phyloP scores from a whole-genome alignment of 148 eudicot genomes.

The Camellia sinensis region DNA sequence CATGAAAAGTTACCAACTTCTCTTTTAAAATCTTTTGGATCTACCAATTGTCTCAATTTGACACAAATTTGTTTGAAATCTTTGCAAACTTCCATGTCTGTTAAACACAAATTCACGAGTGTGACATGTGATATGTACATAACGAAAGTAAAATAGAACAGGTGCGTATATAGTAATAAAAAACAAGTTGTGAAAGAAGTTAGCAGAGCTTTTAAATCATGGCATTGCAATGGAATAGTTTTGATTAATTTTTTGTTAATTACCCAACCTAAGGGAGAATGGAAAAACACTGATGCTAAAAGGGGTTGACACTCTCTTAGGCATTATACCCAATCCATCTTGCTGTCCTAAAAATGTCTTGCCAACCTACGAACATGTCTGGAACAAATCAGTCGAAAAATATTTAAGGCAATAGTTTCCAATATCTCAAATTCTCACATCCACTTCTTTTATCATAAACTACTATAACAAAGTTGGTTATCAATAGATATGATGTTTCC shows the following conservation, averaged over 20 bases:
- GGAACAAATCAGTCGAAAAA: background rate
- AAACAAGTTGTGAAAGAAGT: background rate
- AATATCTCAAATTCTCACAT: too few species aligned
- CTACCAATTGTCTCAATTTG: background rate
- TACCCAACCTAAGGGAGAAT: too few species aligned
- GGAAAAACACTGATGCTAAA: too few species aligned
- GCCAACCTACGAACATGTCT: background rate
- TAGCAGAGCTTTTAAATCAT: too few species aligned
- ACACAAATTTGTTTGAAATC: background rate
- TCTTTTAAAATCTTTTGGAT: background rate
- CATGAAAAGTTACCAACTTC: too few species aligned
- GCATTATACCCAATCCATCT: too few species aligned
- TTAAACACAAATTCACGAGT: background rate
- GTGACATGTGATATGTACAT: background rate
- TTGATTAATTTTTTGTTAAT: too few species aligned
- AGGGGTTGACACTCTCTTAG: too few species aligned
- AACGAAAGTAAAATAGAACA: background rate
- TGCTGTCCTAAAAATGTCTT: background rate
- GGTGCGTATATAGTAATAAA: background rate
- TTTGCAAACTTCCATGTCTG: background rate
- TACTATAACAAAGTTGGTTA: too few species aligned
- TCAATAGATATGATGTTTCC: too few species aligned
- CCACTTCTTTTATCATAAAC: too few species aligned
- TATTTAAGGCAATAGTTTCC: background rate
- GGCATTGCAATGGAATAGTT: too few species aligned